Conservation (phyloP, 805 yeast species). For the Vanderwaltozyma yarrowii region DNA sequence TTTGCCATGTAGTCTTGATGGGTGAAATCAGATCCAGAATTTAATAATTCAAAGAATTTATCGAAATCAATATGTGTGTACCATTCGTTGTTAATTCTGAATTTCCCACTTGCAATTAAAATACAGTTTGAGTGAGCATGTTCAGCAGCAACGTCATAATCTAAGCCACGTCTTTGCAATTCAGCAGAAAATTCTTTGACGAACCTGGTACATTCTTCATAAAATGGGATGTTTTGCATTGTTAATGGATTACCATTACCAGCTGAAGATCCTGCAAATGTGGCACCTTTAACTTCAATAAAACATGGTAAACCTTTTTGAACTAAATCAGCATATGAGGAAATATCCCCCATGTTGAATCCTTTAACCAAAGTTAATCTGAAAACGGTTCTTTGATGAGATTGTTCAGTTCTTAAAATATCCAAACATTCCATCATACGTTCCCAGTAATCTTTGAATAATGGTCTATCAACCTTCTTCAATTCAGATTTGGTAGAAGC, state of each 20-base stretch:
- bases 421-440: conserved; percentile 72
- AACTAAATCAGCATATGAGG: conserved; percentile 81
- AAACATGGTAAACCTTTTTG: conserved; percentile 74
- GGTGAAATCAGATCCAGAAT: conserved; percentile 52
- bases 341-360: conserved; percentile 72
- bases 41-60: conserved; percentile 59
- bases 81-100: conserved; percentile 67
- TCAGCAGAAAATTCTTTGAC: conserved; percentile 55
- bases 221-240: conserved; percentile 92
- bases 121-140: conserved; percentile 95
- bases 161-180: conserved; percentile 53
- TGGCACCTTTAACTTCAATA: conserved; percentile 89
- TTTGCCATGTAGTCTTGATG: conserved; percentile 72
- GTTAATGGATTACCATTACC: conserved; percentile 84
- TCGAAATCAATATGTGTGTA: conserved; percentile 81
- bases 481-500: conserved; percentile 80
- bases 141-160: conserved; percentile 83
- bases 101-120: conserved; percentile 65
- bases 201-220: conserved; percentile 76
- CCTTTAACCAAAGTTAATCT: conserved; percentile 87
- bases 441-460: conserved; percentile 89
- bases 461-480: conserved; percentile 78
- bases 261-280: conserved; percentile 82
- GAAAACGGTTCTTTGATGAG: conserved; percentile 83
- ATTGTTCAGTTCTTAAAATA: conserved; percentile 59